Conservation (phyloP, 192 early-diverging fungal species). For the Lunasporangiospora selenospora region DNA sequence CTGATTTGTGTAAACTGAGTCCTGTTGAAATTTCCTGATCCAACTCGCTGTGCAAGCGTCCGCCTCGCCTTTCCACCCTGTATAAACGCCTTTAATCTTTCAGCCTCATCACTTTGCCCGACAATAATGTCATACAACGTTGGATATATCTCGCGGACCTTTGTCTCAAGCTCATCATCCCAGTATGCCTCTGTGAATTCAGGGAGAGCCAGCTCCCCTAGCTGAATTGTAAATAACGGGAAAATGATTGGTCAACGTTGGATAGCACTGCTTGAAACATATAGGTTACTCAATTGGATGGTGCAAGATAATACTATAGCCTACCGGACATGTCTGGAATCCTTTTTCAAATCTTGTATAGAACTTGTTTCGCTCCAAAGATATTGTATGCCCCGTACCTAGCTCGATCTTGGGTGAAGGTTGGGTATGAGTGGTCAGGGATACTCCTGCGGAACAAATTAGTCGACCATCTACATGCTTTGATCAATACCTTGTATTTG, state of each 20-base stretch:
- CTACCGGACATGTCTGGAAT: constrained; percentile 37
- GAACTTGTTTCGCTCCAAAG: constrained; percentile 36
- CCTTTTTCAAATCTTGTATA: constrained; percentile 37
- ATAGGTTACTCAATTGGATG: not conserved
- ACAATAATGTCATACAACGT: constrained; percentile 18
- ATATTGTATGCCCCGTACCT: constrained; percentile 18
- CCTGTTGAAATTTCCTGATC: constrained; percentile 27
- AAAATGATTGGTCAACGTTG: too few species aligned
- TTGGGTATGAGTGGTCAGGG: not conserved
- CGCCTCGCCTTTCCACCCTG: constrained; percentile 25
- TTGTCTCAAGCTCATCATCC: constrained; percentile 20
- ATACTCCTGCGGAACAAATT: too few species aligned
- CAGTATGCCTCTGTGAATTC: constrained; percentile 1
- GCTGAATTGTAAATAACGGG: too few species aligned
- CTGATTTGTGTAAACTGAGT: constrained; percentile 13
- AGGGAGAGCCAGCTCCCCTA: constrained; percentile 22
- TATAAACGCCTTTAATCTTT: constrained; percentile 17
- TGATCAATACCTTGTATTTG: constrained; percentile 33
- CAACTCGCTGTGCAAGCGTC: constrained; percentile 19
- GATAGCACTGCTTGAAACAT: too few species aligned
- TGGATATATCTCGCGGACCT: constrained; percentile 14
- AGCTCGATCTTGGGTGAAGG: constrained; percentile 10
- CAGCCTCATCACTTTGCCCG: constrained; percentile 23
- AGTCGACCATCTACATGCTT: too few species aligned
- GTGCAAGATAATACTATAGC: not conserved